These are phyloP conservation scores for Cystobasidium onofrii DNA, from an alignment of 768 basidiomycete species.

Conservation along the genomic window DNA sequence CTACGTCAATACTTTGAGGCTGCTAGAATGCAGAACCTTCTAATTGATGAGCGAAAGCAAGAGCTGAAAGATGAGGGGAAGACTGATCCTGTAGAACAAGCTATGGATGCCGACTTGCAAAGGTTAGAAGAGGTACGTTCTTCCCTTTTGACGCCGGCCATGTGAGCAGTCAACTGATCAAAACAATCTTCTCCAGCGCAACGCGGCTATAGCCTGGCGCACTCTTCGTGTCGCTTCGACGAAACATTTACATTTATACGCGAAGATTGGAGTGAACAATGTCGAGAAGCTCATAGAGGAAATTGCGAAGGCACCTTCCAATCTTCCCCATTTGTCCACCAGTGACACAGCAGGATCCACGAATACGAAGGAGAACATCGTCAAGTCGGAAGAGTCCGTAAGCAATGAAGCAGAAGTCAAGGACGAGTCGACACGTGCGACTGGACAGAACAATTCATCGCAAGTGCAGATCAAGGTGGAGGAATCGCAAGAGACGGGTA, in stretches of 20 bases:
- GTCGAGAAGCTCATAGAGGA: conserved; percentile 51
- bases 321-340: not conserved
- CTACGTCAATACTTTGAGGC: not conserved
- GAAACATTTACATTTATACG: conserved; percentile 64
- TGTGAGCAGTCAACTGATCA: not conserved
- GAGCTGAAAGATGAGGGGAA: conserved; percentile 23
- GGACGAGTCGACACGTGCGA: not conserved
- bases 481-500: not conserved
- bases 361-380: not conserved
- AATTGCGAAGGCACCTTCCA: conserved; percentile 40
- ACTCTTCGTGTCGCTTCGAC: conserved; percentile 69
- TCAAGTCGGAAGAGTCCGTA: not conserved
- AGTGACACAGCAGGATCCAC: not conserved
- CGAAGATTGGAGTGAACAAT: conserved; percentile 68
- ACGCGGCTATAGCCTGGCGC: conserved; percentile 64
- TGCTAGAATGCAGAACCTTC: not conserved
- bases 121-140: conserved; percentile 58
- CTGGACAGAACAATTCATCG: not conserved
- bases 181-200: conserved; percentile 52
- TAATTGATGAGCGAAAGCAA: not conserved
- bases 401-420: not conserved
- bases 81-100: not conserved
- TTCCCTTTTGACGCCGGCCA: not conserved
- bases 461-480: not conserved
- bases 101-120: conserved; percentile 52